phyloP scores from a whole-genome alignment of 768 basidiomycete species.

The Suillus plorans region DNA sequence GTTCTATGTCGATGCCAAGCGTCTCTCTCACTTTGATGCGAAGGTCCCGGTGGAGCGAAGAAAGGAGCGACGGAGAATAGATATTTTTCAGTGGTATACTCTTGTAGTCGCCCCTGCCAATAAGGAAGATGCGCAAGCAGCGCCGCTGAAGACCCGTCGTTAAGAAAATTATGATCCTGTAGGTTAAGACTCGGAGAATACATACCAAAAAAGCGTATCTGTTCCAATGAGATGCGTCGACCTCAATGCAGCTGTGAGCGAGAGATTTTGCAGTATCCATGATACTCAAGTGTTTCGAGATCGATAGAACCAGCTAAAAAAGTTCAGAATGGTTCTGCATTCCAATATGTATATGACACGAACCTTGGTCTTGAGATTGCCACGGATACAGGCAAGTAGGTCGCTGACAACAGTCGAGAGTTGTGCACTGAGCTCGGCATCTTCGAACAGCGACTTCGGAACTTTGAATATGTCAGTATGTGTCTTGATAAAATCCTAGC shows the following conservation, averaged over 20 bases:
- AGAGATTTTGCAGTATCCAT: background rate
- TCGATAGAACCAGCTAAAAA: too few species aligned
- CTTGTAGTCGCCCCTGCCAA: constrained; percentile 4
- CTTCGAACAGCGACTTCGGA: background rate
- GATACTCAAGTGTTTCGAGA: background rate
- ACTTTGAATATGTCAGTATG: constrained; percentile 5
- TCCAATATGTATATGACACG: too few species aligned
- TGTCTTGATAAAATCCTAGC: constrained; percentile 7
- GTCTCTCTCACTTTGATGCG: background rate
- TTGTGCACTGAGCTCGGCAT: background rate
- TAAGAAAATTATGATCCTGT: background rate
- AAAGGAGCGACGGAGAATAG: constrained; percentile 1
- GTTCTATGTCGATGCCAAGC: too few species aligned
- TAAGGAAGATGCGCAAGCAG: constrained; percentile 4
- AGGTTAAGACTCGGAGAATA: background rate
- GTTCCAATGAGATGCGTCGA: constrained; percentile 4
- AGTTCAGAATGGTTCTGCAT: too few species aligned
- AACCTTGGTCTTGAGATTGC: constrained; percentile 2
- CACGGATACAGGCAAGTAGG: background rate
- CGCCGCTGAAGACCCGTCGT: background rate
- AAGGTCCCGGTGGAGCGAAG: background rate
- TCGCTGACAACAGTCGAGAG: background rate
- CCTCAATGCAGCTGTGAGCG: constrained; percentile 2
- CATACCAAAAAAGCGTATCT: constrained; percentile 7
- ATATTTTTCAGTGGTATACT: background rate